phyloP scores from a whole-genome alignment of 208 protist genomes.

The Trypanosoma rangeli region DNA sequence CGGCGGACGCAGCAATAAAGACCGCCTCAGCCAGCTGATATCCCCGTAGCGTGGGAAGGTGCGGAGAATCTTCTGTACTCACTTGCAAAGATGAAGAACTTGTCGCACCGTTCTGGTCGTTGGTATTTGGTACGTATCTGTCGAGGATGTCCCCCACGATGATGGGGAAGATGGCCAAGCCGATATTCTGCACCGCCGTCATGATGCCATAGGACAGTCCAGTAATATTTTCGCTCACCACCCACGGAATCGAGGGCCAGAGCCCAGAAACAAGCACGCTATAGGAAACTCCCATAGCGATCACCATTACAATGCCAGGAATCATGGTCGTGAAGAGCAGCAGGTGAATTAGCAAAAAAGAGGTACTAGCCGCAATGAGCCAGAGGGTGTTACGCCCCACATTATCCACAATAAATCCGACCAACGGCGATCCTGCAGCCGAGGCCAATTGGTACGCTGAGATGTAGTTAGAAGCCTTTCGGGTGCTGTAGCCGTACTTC shows the following conservation, averaged over 20 bases:
- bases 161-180: conserved; percentile 72
- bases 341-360: conserved; percentile 65
- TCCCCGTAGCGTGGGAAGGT: conserved; percentile 53
- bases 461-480: conserved; percentile 62
- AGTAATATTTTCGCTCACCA: conserved; percentile 63
- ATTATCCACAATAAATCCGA: conserved; percentile 81
- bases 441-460: conserved; percentile 89
- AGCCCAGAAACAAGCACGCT: conserved; percentile 86
- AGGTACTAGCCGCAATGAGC: conserved; percentile 50
- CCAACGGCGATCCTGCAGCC: conserved; percentile 68
- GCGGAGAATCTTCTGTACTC: not conserved
- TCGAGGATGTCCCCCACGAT: conserved; percentile 71
- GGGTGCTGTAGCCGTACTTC: conserved; percentile 72
- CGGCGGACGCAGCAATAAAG: conserved; percentile 42
- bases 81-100: not conserved
- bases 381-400: conserved; percentile 81
- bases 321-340: conserved; percentile 77
- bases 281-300: conserved; percentile 81
- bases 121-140: conserved; percentile 33
- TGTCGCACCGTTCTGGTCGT: not conserved
- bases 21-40: conserved; percentile 65
- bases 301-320: conserved; percentile 67
- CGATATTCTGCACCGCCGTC: conserved; percentile 90
- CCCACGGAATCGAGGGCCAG: conserved; percentile 86
- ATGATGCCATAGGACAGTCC: conserved; percentile 90